Conservation (phyloP, 345 rosid genomes). For the Eucalyptus curtisii region DNA sequence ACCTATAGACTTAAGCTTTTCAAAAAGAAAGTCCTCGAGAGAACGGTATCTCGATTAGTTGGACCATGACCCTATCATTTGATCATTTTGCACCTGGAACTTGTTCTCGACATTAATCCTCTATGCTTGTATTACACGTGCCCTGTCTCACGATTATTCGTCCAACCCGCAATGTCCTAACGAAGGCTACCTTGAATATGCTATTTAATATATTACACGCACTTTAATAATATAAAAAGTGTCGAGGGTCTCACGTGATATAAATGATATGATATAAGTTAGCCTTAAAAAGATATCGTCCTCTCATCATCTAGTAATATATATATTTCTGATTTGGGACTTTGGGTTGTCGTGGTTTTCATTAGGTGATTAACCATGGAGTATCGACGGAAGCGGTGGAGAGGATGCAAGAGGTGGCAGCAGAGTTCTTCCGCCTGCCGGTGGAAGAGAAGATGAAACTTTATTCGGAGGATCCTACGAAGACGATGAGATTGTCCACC, state of each 20-base stretch:
- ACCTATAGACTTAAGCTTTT: not conserved
- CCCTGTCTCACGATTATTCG: not conserved
- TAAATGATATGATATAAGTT: not conserved
- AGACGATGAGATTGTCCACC: conserved; percentile 65
- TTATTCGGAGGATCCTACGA: conserved; percentile 74
- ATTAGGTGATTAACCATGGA: conserved; percentile 60
- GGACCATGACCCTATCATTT: not conserved
- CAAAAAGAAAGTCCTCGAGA: not conserved
- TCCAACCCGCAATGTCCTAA: not conserved
- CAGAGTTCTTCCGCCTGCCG: conserved; percentile 53
- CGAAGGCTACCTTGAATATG: not conserved
- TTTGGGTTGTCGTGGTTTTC: not conserved
- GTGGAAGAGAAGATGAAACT: conserved; percentile 75
- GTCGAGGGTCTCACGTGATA: not conserved
- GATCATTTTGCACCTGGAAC: not conserved
- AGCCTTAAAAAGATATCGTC: not conserved
- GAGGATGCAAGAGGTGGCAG: conserved; percentile 29
- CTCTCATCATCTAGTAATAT: not conserved
- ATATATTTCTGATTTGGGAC: not conserved
- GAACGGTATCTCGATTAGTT: not conserved
- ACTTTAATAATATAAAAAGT: not conserved
- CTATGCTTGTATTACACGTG: not conserved
- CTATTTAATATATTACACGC: not conserved
- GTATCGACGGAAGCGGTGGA: conserved; percentile 20
- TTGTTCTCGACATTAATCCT: not conserved